These are phyloP conservation scores for Clohesyomyces aquaticus DNA, from an alignment of 495 filamentous ascomycete genomes.

Conservation along the genomic window DNA sequence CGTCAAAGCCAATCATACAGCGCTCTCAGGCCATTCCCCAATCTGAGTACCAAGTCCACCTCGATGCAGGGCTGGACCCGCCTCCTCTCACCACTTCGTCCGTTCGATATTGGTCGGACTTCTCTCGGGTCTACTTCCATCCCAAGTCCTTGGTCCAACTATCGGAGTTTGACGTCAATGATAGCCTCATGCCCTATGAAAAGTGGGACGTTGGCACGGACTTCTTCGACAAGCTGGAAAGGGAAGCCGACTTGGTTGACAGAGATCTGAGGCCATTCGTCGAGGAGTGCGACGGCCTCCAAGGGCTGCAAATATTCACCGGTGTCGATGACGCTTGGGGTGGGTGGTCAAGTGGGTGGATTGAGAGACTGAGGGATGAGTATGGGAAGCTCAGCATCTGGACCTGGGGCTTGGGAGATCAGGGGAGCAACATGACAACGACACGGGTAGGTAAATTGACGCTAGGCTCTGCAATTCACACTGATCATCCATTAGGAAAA, in stretches of 20 bases:
- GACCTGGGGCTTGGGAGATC: constrained; percentile 80
- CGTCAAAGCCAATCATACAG: constrained; percentile 65
- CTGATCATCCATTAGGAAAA: constrained; percentile 25
- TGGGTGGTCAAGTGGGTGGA: constrained; percentile 77
- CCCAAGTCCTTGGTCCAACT: constrained; percentile 73
- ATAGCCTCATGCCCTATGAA: constrained; percentile 79
- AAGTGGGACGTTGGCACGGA: constrained; percentile 78
- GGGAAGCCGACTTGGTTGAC: constrained; percentile 85
- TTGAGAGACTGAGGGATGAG: constrained; percentile 84
- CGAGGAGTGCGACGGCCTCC: constrained; percentile 92
- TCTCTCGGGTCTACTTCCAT: constrained; percentile 87
- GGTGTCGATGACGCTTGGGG: constrained; percentile 90
- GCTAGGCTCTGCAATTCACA: constrained; percentile 6
- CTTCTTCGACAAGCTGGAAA: constrained; percentile 78
- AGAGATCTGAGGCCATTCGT: constrained; percentile 82
- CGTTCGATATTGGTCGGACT: constrained; percentile 96
- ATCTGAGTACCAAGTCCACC: constrained; percentile 74
- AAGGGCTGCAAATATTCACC: constrained; percentile 81
- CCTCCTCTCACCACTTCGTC: constrained; percentile 65
- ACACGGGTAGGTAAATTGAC: constrained; percentile 56
- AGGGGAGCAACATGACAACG: constrained; percentile 50
- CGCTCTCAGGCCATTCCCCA: constrained; percentile 65
- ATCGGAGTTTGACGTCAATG: constrained; percentile 81
- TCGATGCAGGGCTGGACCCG: constrained; percentile 70
- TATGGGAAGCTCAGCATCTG: constrained; percentile 84